phyloP scores from a whole-genome alignment of 2,329 filamentous ascomycete genomes.

The Colletotrichum brevisporum region DNA sequence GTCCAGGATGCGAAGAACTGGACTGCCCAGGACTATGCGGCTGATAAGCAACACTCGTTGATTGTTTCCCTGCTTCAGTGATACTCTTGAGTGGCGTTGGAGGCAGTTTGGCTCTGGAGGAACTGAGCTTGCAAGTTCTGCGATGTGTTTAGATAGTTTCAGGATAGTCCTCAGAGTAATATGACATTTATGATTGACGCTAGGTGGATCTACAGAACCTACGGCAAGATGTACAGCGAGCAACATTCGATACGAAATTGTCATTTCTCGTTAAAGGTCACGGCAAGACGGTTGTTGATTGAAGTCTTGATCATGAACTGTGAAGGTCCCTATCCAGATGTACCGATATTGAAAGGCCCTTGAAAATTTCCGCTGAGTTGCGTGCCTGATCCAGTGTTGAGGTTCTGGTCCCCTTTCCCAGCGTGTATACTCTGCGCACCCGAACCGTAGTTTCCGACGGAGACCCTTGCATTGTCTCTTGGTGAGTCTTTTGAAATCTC shows the following conservation, averaged over 20 bases:
- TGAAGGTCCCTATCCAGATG: background rate
- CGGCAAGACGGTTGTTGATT: too few species aligned
- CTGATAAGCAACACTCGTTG: background rate
- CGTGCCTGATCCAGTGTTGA: background rate
- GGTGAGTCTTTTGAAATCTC: background rate
- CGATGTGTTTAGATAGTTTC: too few species aligned
- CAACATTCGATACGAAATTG: too few species aligned
- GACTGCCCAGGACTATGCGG: background rate
- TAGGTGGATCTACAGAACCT: too few species aligned
- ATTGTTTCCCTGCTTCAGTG: background rate
- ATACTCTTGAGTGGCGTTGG: too few species aligned
- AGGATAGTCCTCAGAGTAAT: too few species aligned
- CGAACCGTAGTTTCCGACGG: background rate
- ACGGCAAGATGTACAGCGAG: too few species aligned
- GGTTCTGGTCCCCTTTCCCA: background rate
- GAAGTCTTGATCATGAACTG: too few species aligned
- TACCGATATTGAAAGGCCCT: background rate
- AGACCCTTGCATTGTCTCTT: background rate
- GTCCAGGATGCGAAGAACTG: slow-evolving; percentile 1
- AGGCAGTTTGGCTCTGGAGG: background rate
- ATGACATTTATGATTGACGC: too few species aligned
- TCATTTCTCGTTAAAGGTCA: background rate
- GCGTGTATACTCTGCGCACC: background rate
- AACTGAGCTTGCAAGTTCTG: too few species aligned
- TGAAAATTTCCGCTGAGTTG: background rate